A percentile compares a stretch with the other conserved stretches of the same genome.
Evolutionary conservation across 2,329 filamentous ascomycete species (phyloP).

Genomic region (Aspergillus piperis): DNA sequence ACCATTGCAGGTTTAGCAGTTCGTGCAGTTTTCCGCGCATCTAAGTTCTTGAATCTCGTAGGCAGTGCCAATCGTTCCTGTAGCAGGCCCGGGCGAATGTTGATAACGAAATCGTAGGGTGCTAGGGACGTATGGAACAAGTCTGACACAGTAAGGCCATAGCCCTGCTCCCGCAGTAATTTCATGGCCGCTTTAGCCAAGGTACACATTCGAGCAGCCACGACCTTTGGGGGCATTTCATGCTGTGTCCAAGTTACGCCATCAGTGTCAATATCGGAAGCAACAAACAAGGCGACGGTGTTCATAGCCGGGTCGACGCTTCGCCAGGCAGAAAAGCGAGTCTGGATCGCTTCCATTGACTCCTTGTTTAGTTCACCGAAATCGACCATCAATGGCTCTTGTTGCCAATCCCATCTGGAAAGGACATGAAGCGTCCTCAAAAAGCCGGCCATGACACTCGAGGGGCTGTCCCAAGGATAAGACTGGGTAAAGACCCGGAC

Average conservation of each 20-base stretch:
- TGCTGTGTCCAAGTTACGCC: slow-evolving; percentile 80
- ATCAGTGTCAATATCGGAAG: slow-evolving; percentile 73
- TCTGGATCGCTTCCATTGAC: slow-evolving; percentile 64
- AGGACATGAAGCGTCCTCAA: slow-evolving; percentile 77
- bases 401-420: slow-evolving; percentile 87
- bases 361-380: slow-evolving; percentile 62
- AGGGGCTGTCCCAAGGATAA: slow-evolving; percentile 76
- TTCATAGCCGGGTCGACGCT: slow-evolving; percentile 89
- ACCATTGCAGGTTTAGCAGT: slow-evolving; percentile 62
- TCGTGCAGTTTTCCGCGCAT: slow-evolving; percentile 47
- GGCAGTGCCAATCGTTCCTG: slow-evolving; percentile 39
- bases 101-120: slow-evolving; percentile 86
- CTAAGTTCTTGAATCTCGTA: slow-evolving; percentile 75
- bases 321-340: slow-evolving; percentile 79
- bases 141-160: slow-evolving; percentile 55
- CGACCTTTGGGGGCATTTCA: slow-evolving; percentile 71
- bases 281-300: slow-evolving; percentile 75
- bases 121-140: slow-evolving; percentile 72
- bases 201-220: slow-evolving; percentile 78
- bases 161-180: slow-evolving; percentile 56
- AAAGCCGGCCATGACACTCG: slow-evolving; percentile 76
- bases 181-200: slow-evolving; percentile 75
- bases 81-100: slow-evolving; percentile 61
- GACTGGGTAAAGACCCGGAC: slow-evolving; percentile 77
- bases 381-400: slow-evolving; percentile 79